Evolutionary conservation across 257 asterid genomes (phyloP).

Genomic region (Vinca minor): DNA sequence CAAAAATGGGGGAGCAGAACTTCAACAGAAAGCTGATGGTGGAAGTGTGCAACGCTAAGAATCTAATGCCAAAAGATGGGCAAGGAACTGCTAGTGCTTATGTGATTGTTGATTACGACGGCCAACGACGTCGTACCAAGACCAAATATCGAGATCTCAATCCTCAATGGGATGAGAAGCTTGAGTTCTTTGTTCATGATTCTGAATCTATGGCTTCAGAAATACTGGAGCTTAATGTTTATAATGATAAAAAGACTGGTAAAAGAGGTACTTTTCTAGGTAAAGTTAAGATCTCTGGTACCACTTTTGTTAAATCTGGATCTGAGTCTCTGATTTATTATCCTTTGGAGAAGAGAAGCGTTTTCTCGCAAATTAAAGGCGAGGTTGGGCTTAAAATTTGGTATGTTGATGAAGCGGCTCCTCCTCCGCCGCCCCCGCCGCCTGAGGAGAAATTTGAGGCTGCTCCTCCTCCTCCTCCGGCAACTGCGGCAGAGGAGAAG

Average conservation of each 20-base stretch:
- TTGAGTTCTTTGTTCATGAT: constrained; percentile 66
- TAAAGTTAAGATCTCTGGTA: constrained; percentile 64
- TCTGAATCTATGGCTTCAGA: constrained; percentile 43
- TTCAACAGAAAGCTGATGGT: constrained; percentile 47
- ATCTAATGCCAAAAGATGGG: constrained; percentile 92
- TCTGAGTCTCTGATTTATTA: constrained; percentile 59
- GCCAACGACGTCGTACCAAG: constrained; percentile 86
- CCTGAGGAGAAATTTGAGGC: constrained; percentile 32
- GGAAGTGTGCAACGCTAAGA: constrained; percentile 65
- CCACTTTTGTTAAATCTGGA: constrained; percentile 45
- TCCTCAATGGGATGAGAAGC: constrained; percentile 82
- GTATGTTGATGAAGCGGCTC: constrained; percentile 48
- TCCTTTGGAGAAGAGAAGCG: constrained; percentile 87
- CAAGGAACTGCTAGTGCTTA: constrained; percentile 92
- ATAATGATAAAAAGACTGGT: constrained; percentile 65
- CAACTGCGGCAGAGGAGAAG: constrained; percentile 28
- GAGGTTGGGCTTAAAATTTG: constrained; percentile 71
- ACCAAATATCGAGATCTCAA: constrained; percentile 70
- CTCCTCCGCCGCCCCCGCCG: constrained; percentile 7
- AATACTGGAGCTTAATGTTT: constrained; percentile 57
- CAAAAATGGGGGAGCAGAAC: constrained; percentile 35
- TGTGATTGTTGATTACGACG: constrained; percentile 69
- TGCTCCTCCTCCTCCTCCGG: constrained; percentile 25
- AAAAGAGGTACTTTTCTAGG: constrained; percentile 75
- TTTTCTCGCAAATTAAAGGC: constrained; percentile 84